These are phyloP conservation scores for Lipomyces sp. DNA, from an alignment of 805 yeast genomes.

Conservation along the genomic window DNA sequence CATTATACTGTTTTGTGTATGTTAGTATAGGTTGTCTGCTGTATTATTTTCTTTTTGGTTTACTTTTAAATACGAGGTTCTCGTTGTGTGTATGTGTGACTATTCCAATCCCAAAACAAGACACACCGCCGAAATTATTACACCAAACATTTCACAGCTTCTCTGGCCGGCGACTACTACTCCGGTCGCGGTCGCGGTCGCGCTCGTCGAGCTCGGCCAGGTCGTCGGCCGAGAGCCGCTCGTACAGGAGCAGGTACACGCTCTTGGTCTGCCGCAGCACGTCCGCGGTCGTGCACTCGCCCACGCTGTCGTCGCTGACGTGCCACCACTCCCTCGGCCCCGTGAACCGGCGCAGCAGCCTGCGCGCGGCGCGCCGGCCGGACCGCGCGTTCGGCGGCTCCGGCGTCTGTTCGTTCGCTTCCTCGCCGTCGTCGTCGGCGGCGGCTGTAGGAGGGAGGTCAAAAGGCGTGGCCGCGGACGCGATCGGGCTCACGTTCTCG, in stretches of 20 bases:
- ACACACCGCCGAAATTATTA: not conserved
- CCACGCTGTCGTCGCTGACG: constrained; percentile 69
- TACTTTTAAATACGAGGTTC: too few species aligned
- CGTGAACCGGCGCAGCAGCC: constrained; percentile 12
- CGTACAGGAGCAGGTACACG: constrained; percentile 86
- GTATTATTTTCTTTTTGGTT: too few species aligned
- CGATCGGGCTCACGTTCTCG: constrained; percentile 1
- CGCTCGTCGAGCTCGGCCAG: not conserved
- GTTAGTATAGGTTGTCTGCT: too few species aligned
- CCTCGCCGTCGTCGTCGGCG: not conserved
- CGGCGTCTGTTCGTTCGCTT: not conserved
- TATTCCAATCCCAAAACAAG: too few species aligned
- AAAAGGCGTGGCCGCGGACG: not conserved
- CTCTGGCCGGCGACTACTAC: too few species aligned
- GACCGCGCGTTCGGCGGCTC: not conserved
- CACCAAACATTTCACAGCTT: not conserved
- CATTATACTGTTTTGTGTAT: not conserved
- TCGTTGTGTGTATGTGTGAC: too few species aligned
- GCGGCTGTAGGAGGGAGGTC: too few species aligned
- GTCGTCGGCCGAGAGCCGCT: constrained; percentile 35
- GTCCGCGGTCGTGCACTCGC: constrained; percentile 56
- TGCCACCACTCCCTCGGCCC: constrained; percentile 56
- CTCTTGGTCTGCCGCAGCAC: constrained; percentile 67
- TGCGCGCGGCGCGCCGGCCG: constrained; percentile 4
- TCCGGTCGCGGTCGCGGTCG: too few species aligned